These are phyloP conservation scores for Phytophthora capsici DNA, from an alignment of 352 stramenopile species.

Conservation along the genomic window DNA sequence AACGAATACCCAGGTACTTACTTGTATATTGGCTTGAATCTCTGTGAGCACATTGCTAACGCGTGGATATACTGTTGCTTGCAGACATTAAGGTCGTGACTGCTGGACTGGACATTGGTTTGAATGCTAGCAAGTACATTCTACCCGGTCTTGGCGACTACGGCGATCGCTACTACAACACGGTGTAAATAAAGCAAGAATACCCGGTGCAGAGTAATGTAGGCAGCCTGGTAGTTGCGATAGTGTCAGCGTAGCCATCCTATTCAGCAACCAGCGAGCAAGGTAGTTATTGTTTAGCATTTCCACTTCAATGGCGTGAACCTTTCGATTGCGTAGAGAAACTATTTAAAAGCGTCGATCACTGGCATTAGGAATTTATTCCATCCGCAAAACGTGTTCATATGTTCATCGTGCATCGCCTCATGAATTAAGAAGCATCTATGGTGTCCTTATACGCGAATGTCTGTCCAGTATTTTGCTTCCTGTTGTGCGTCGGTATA, in stretches of 20 bases:
- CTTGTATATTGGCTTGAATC: background rate
- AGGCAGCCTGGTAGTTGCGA: slow-evolving; percentile 12
- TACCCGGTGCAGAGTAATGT: slow-evolving; percentile 1
- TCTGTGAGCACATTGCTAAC: slow-evolving; percentile 7
- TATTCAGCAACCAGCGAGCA: background rate
- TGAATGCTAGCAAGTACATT: slow-evolving; percentile 97
- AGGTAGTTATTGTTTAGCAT: slow-evolving; percentile 19
- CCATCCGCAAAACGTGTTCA: background rate
- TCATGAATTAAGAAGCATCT: too few relatives aligned
- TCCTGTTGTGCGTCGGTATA: slow-evolving; percentile 26
- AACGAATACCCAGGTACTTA: slow-evolving; percentile 68
- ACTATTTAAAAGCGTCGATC: slow-evolving; percentile 9
- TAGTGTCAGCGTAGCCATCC: slow-evolving; percentile 4
- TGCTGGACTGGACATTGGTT: slow-evolving; percentile 75
- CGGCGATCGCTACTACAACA: slow-evolving; percentile 94
- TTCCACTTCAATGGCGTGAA: slow-evolving; percentile 20
- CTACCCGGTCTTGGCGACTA: slow-evolving; percentile 97
- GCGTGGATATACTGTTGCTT: background rate
- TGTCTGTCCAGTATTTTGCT: slow-evolving; percentile 56
- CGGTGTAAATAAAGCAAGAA: slow-evolving; percentile 29
- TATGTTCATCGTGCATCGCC: slow-evolving; percentile 9
- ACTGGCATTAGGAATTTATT: slow-evolving; percentile 7
- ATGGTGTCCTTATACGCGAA: too few relatives aligned
- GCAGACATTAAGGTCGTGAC: slow-evolving; percentile 80
- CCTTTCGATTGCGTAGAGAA: slow-evolving; percentile 6